phyloP scores from a whole-genome alignment of 1,284 basidiomycete species.

The Apiotrichum veenhuisii region DNA sequence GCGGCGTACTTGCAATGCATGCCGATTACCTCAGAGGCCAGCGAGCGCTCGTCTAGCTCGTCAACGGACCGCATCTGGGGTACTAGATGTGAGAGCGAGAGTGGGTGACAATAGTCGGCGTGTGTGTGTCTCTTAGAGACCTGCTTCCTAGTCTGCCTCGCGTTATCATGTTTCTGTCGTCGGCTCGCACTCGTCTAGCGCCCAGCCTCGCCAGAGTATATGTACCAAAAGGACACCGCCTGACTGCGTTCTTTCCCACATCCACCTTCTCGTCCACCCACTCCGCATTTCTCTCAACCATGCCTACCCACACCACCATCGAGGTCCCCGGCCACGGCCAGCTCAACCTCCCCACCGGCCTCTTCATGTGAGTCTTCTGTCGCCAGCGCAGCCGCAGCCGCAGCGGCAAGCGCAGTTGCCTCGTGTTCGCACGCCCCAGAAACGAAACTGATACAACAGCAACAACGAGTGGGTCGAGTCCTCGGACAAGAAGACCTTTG shows the following conservation, averaged over 20 bases:
- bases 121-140: no score
- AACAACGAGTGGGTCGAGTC: slow-evolving; percentile 38
- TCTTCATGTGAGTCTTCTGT: slow-evolving; percentile 62
- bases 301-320: slow-evolving; percentile 19
- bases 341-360: slow-evolving; percentile 67
- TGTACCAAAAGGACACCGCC: not conserved
- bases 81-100: no score
- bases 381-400: no score
- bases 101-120: no score
- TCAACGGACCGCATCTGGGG: not conserved
- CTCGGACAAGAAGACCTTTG: slow-evolving; percentile 27
- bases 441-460: slow-evolving; percentile 22
- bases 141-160: no score
- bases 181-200: not conserved
- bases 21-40: no score
- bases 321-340: slow-evolving; percentile 34
- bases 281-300: not conserved
- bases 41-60: not conserved
- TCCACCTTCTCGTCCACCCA: not conserved
- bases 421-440: no score
- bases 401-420: not conserved
- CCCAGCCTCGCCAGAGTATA: not conserved
- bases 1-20: no score
- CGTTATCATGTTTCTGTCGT: not conserved
- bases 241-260: not conserved